Conservation (phyloP, 441 rosid genomes). For the Aleurites moluccanus region DNA sequence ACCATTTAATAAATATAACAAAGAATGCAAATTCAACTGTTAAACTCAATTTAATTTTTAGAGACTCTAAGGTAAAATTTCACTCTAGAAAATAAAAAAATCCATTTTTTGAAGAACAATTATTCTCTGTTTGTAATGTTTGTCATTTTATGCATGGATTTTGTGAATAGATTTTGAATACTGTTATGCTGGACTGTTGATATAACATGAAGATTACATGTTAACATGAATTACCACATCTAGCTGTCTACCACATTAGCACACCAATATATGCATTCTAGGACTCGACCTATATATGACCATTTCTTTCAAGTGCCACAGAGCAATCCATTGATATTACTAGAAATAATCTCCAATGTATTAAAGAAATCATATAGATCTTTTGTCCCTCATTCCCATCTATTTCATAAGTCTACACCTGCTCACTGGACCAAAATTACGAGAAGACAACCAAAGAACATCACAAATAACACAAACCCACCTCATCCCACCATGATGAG, state of each 20-base stretch:
- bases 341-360: not conserved
- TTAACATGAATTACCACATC: not conserved
- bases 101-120: no score
- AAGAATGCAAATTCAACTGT: not conserved
- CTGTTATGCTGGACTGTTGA: not conserved
- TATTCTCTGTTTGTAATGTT: no score
- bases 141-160: conserved; percentile 14
- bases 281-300: not conserved
- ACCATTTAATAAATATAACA: not conserved
- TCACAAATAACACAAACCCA: not conserved
- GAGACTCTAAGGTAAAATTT: not conserved
- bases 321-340: not conserved
- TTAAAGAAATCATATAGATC: not conserved
- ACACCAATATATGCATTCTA: not conserved
- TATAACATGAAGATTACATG: not conserved
- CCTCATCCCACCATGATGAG: not conserved
- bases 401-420: not conserved
- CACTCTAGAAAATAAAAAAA: not conserved
- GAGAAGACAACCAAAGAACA: not conserved
- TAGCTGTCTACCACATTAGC: not conserved
- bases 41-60: not conserved
- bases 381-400: not conserved
- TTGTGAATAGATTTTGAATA: not conserved
- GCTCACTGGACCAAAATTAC: not conserved
- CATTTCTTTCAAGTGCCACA: conserved; percentile 6